Base-by-base conservation (phyloP, 768 basidiomycete genomes). In the Mycena latifolia region DNA sequence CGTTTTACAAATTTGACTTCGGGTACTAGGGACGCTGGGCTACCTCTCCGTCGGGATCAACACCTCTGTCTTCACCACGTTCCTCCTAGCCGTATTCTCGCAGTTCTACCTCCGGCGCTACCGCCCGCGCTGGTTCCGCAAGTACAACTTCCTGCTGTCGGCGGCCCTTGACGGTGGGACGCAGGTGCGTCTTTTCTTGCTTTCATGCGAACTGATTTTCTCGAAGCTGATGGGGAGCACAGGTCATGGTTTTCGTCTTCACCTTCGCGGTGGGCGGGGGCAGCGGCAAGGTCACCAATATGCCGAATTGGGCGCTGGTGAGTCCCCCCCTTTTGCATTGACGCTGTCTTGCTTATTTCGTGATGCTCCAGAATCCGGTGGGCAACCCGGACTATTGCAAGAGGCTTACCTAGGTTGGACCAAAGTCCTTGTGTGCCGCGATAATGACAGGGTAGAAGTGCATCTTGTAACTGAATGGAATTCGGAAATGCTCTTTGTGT, bases 241-340 rank as follows among this genome's bases (percentile, higher is more conserved):
- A 86, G 74, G 84, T 87, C 18, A 88, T 88, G 86, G 80, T 85
- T 28, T 85, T 85, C 73, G 77, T 87, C 17, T 76, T 83, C 17
- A 85, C 86, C 1, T 73, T 86, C 77, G 69, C 85, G 0, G 85
- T 88, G 84, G 82, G 80, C 28, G 83, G 82, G 1, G 82, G 81
- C 4, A 81, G 82, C 45, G 82, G 82, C 0, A 78, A 69, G 37
- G 81, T 80, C 17, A 57, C 69, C 7, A 69, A 74, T 18, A 76
- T 82, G 66, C 81, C 81, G 2, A 73, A 51, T 37, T 82, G 81
- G 81, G 80, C 79, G 12, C 68, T 81, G 74, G 79, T 81, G 58
- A 25, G 79, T 73, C 37, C n/a, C n/a, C n/a, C n/a, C n/a, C n/a
- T n/a, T n/a, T n/a, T n/a, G n/a, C n/a, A n/a, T 39, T 39, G 15